Conservation (phyloP, 495 filamentous ascomycete genomes). For the Hapsidospora chrysogenum region DNA sequence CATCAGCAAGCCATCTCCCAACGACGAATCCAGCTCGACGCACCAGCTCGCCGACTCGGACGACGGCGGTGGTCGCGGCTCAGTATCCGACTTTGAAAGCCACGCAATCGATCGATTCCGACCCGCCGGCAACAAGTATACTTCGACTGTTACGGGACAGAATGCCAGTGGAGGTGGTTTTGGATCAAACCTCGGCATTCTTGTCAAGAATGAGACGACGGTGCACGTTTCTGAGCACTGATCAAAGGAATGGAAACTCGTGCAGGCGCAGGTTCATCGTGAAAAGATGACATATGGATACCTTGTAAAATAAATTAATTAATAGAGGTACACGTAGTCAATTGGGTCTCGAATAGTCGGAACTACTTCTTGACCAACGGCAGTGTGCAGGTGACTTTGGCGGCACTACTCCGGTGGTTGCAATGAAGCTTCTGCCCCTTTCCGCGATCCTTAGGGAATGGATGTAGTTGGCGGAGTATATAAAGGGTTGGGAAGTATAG, state of each 20-base stretch:
- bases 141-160: constrained; percentile 2
- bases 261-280: background rate
- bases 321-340: too few species aligned
- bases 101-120: constrained; percentile 1
- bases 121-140: constrained; percentile 3
- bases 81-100: constrained; percentile 3
- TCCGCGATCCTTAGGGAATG: too few species aligned
- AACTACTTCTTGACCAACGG: too few species aligned
- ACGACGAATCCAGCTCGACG: constrained; percentile 3
- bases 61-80: constrained; percentile 3
- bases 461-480: too few species aligned
- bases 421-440: too few species aligned
- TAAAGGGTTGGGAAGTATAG: too few species aligned
- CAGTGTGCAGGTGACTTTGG: too few species aligned
- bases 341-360: too few species aligned
- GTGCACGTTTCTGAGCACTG: background rate
- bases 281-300: background rate
- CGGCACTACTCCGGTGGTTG: too few species aligned
- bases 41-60: constrained; percentile 2
- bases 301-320: constrained; percentile 1
- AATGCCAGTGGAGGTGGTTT: constrained; percentile 1
- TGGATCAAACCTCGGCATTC: constrained; percentile 2
- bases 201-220: constrained; percentile 1
- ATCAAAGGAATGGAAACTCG: constrained; percentile 1
- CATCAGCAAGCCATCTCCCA: constrained; percentile 1